Conservation (phyloP, 2,329 filamentous ascomycete species). For the Monosporascus sp. region DNA sequence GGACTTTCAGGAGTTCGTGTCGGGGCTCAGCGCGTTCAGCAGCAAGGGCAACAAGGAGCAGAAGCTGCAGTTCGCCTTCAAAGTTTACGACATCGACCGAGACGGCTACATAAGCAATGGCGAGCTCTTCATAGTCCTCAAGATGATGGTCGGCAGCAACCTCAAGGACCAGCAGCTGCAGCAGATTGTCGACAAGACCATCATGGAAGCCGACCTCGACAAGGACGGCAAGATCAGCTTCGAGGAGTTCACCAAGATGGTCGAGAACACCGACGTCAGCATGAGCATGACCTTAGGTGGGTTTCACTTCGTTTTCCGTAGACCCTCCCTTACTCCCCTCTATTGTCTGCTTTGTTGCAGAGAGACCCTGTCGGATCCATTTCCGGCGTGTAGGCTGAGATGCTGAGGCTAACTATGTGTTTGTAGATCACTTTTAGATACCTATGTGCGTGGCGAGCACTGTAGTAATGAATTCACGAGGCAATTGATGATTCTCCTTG, state of each 20-base stretch:
- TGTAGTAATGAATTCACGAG: constrained; percentile 21
- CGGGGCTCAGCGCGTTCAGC: constrained; percentile 89
- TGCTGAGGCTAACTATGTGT: constrained; percentile 7
- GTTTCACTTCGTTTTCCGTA: constrained; percentile 22
- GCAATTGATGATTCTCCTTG: constrained; percentile 3
- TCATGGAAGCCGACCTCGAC: constrained; percentile 98
- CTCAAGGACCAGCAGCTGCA: constrained; percentile 98
- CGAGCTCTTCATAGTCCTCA: constrained; percentile 97
- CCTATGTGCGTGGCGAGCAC: constrained; percentile 9
- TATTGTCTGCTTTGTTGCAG: too few relatives aligned
- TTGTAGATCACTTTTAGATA: constrained; percentile 25
- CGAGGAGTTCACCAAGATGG: constrained; percentile 98
- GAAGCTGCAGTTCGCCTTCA: constrained; percentile 96
- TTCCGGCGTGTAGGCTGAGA: background rate
- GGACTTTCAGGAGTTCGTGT: constrained; percentile 98
- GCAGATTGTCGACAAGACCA: constrained; percentile 99
- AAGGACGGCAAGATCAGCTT: constrained; percentile 98
- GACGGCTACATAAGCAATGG: constrained; percentile 99
- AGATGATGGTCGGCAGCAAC: constrained; percentile 99
- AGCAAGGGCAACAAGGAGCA: constrained; percentile 99
- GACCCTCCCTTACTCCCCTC: background rate
- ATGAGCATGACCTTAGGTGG: constrained; percentile 69
- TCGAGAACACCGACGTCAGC: constrained; percentile 82
- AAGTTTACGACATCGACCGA: constrained; percentile 98
- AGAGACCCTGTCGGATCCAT: too few relatives aligned